phyloP scores from a whole-genome alignment of 1,139 yeast species.

The Suhomyces wounanorum region DNA sequence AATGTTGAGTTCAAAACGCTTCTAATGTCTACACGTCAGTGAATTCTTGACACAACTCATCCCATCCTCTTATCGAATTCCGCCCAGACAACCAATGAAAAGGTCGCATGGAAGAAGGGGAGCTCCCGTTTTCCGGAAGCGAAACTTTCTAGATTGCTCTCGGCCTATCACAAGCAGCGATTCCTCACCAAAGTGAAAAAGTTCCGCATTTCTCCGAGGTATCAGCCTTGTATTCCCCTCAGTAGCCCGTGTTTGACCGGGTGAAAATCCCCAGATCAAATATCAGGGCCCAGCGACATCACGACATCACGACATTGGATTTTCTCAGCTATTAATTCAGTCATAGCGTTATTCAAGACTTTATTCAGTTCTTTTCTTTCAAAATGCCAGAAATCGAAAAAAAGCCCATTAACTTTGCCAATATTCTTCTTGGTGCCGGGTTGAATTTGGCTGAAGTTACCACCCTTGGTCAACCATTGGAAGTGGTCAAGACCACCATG shows the following conservation, averaged over 20 bases:
- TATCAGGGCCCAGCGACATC: slow-evolving; percentile 3
- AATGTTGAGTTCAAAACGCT: not conserved
- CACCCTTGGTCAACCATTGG: slow-evolving; percentile 94
- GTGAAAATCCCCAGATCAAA: not conserved
- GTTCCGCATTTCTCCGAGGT: not conserved
- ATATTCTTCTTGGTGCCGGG: slow-evolving; percentile 91
- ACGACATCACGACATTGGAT: slow-evolving; percentile 4
- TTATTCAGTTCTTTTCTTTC: not conserved
- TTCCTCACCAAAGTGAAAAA: not conserved
- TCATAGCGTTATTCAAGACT: not conserved
- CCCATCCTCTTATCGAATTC: not conserved
- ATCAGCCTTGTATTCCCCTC: not conserved
- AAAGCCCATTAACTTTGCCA: slow-evolving; percentile 86
- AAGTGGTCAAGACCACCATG: slow-evolving; percentile 95
- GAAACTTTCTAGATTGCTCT: not conserved
- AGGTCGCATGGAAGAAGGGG: not conserved
- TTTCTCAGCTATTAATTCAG: not conserved
- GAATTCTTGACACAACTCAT: not conserved
- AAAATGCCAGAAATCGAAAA: slow-evolving; percentile 49
- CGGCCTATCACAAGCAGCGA: not conserved
- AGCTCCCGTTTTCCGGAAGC: not conserved
- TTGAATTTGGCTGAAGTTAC: slow-evolving; percentile 91
- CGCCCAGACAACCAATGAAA: not conserved
- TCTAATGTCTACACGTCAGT: not conserved
- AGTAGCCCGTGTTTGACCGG: not conserved